Conservation (phyloP, 768 basidiomycete species). For the Amanita phalloides region DNA sequence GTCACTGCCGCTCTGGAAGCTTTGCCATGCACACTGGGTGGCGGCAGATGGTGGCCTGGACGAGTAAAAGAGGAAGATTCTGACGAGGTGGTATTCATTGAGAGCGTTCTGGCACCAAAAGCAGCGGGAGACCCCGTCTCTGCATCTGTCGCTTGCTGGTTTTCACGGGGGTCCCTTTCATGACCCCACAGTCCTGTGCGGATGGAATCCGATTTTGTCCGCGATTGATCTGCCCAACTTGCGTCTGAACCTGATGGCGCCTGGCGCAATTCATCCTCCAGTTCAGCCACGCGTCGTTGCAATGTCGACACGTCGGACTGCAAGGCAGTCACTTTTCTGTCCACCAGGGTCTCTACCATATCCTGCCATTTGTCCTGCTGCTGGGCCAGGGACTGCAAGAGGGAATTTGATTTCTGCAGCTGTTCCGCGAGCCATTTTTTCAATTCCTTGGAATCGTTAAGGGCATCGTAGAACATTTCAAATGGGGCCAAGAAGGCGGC, state of each 20-base stretch:
- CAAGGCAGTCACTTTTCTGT: slow-evolving; percentile 47
- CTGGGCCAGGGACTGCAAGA: slow-evolving; percentile 40
- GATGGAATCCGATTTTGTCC: slow-evolving; percentile 24
- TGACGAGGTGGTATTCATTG: slow-evolving; percentile 22
- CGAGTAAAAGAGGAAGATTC: slow-evolving; percentile 16
- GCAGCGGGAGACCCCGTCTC: slow-evolving; percentile 38
- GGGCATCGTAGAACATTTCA: slow-evolving; percentile 75
- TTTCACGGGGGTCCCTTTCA: slow-evolving; percentile 24
- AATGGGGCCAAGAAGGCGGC: slow-evolving; percentile 76
- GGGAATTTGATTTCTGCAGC: slow-evolving; percentile 47
- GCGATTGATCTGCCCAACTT: slow-evolving; percentile 13
- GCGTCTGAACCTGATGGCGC: slow-evolving; percentile 11
- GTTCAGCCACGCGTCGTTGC: slow-evolving; percentile 54
- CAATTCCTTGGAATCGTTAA: slow-evolving; percentile 70
- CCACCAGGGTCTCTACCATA: slow-evolving; percentile 48
- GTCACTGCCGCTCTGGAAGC: slow-evolving; percentile 2
- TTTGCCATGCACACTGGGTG: slow-evolving; percentile 13
- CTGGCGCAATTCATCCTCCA: slow-evolving; percentile 40
- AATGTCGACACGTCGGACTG: slow-evolving; percentile 52
- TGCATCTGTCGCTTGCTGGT: slow-evolving; percentile 17
- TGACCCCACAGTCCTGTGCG: slow-evolving; percentile 25
- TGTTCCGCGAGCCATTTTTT: slow-evolving; percentile 72
- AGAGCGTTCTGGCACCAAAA: slow-evolving; percentile 38
- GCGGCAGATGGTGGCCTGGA: slow-evolving; percentile 10
- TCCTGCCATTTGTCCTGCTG: slow-evolving; percentile 57